Conservation (phyloP, 2,329 filamentous ascomycete genomes). For the Penicillium decumbens region DNA sequence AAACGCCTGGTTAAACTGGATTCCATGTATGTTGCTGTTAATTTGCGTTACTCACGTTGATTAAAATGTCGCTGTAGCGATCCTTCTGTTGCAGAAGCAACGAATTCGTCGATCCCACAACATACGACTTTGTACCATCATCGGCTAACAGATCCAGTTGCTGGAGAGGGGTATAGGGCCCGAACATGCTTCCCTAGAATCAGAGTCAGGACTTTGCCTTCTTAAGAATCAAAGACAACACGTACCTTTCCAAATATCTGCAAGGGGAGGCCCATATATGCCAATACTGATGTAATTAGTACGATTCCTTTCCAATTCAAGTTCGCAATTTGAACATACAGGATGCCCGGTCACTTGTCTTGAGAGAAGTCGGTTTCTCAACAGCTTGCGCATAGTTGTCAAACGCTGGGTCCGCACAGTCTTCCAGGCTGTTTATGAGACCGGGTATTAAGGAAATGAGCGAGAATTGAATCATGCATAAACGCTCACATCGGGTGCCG, state of each 20-base stretch:
- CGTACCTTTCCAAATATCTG: constrained; percentile 87
- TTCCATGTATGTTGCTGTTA: background rate
- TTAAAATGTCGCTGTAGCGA: constrained; percentile 90
- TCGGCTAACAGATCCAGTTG: constrained; percentile 92
- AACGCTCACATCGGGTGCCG: constrained; percentile 85
- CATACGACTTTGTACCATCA: constrained; percentile 90
- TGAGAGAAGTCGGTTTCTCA: constrained; percentile 73
- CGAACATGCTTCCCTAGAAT: constrained; percentile 80
- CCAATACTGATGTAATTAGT: constrained; percentile 56
- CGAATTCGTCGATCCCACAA: constrained; percentile 95
- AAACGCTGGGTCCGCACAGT: constrained; percentile 90
- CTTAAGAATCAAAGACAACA: background rate
- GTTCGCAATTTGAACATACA: constrained; percentile 38
- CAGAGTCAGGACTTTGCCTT: constrained; percentile 53
- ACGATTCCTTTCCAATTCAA: background rate
- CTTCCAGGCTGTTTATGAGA: constrained; percentile 83
- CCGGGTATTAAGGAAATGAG: constrained; percentile 92
- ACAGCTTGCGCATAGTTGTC: constrained; percentile 74
- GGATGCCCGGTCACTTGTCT: constrained; percentile 86
- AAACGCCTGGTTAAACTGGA: background rate
- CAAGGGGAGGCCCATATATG: constrained; percentile 90
- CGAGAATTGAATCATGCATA: constrained; percentile 99
- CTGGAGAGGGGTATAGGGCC: constrained; percentile 92
- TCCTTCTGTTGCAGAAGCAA: constrained; percentile 90
- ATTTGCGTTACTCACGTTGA: constrained; percentile 56